Base-by-base conservation (phyloP, 2,329 filamentous ascomycete species). In the Sodiomyces alkalinus region DNA sequence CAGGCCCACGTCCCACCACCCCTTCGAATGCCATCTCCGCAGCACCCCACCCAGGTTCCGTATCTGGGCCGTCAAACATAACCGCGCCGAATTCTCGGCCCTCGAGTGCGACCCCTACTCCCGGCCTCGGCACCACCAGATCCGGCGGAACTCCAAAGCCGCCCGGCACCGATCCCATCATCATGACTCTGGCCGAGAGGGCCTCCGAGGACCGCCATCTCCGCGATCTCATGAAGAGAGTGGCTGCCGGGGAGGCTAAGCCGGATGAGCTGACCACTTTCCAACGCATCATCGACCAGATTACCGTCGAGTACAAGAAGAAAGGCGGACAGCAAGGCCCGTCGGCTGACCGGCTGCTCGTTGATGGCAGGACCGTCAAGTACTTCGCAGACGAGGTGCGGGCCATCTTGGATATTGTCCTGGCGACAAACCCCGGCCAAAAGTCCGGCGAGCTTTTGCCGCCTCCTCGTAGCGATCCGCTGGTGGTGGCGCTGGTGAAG, bases 161-260 rank as follows among this genome's bases (percentile, higher is more conserved):
- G 3, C 33, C 33, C 11, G 36, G 36, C 2, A 37, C 36, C 1
- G 36, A 38, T 24, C 80, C 80, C 1, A 82, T 90, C 23, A 87
- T 90, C 31, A 75, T 83, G 28, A 73, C 80, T 37, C 56, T 90
- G 16, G 81, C 81, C 0, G 76, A 81, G 41, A 71, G 72, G 38
- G 81, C 81, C 6, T 79, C 77, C 0, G 72, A 69, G 16, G 78
- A 90, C 44, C 65, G 73, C 0, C 64, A 77, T 31, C 57, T 90
- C 7, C 75, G 83, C 32, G 73, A 78, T 19, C 58, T 90, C 0
- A 90, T 90, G 81, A 82, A 82, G 47, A 71, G 80, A 29, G 81
- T 90, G 1, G 81, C 81, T 0, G 73, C 75, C 17, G 80, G 80
- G 2, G 67, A 76, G 39, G 36, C 81, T 1, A 72, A 68, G 9